Percentiles rank a stretch among this genome's conserved stretches.
Evolutionary conservation across 371 early-diverging fungal species (phyloP).

Genomic region (Encephalitozoon intestinalis): DNA sequence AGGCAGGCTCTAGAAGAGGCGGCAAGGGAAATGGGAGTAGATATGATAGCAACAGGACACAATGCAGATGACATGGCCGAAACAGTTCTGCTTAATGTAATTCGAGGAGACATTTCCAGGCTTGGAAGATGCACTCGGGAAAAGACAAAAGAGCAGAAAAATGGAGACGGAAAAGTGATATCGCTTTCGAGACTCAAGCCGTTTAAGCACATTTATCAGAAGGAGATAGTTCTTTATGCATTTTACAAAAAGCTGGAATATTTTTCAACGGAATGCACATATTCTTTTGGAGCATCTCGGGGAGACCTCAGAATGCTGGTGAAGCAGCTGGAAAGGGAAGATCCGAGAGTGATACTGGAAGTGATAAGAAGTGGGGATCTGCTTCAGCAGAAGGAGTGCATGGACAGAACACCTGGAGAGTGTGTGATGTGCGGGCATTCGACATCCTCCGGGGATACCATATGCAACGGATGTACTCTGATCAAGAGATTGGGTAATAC

Average conservation of each 20-base stretch:
- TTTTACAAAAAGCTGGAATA: constrained; percentile 92
- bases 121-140: constrained; percentile 84
- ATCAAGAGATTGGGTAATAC: neutral
- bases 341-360: constrained; percentile 79
- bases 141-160: constrained; percentile 66
- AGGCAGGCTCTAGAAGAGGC: constrained; percentile 94
- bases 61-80: constrained; percentile 99
- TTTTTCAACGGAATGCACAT: constrained; percentile 96
- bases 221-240: constrained; percentile 99
- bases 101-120: constrained; percentile 88
- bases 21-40: constrained; percentile 74
- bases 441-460: constrained; percentile 22
- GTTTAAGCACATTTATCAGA: constrained; percentile 95
- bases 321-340: constrained; percentile 84
- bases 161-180: constrained; percentile 11
- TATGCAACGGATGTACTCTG: constrained; percentile 37
- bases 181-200: constrained; percentile 76
- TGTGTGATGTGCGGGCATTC: constrained; percentile 36
- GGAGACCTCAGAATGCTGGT: constrained; percentile 87
- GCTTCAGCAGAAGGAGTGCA: neutral
- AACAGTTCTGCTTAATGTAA: constrained; percentile 93
- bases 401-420: neutral
- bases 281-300: constrained; percentile 93
- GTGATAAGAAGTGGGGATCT: constrained; percentile 52
- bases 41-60: constrained; percentile 95